Evolutionary conservation across 148 eudicot species (phyloP).

Genomic region (Chenopodium album): DNA sequence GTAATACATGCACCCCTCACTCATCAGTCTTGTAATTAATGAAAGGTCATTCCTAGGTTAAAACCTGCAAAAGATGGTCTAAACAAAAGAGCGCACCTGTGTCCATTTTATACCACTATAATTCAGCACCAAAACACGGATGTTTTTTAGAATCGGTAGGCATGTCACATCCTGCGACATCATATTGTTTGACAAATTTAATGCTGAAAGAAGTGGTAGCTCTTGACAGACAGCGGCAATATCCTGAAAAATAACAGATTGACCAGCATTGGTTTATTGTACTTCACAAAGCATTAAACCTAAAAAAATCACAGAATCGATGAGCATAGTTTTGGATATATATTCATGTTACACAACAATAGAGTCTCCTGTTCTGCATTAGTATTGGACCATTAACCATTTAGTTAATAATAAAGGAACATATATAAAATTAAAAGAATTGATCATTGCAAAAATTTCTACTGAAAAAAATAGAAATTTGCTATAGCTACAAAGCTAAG

Average conservation of each 20-base stretch:
- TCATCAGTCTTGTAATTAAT: conserved; percentile 2
- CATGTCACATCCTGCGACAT: conserved; percentile 49
- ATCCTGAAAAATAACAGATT: conserved; percentile 55
- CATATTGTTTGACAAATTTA: conserved; percentile 67
- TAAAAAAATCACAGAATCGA: not conserved
- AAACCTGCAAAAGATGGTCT: not conserved
- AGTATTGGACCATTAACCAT: not conserved
- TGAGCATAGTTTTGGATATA: not conserved
- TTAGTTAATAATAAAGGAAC: not conserved
- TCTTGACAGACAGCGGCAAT: conserved; percentile 64
- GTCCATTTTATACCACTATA: conserved; percentile 71
- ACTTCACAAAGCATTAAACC: conserved; percentile 13
- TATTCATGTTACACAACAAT: not conserved
- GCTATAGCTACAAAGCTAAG: not conserved
- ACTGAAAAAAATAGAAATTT: not conserved
- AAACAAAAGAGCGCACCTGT: conserved; percentile 49
- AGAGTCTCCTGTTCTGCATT: not conserved
- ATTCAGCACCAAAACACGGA: conserved; percentile 75
- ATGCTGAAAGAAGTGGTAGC: conserved; percentile 61
- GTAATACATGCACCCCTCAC: conserved; percentile 3
- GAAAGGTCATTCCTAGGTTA: not conserved
- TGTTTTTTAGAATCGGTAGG: conserved; percentile 50
- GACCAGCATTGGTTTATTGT: conserved; percentile 1
- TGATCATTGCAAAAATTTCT: not conserved
- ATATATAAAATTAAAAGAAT: too few species aligned